Conservation (phyloP, 371 early-diverging fungal species). For the Basidiobolus heterosporus region DNA sequence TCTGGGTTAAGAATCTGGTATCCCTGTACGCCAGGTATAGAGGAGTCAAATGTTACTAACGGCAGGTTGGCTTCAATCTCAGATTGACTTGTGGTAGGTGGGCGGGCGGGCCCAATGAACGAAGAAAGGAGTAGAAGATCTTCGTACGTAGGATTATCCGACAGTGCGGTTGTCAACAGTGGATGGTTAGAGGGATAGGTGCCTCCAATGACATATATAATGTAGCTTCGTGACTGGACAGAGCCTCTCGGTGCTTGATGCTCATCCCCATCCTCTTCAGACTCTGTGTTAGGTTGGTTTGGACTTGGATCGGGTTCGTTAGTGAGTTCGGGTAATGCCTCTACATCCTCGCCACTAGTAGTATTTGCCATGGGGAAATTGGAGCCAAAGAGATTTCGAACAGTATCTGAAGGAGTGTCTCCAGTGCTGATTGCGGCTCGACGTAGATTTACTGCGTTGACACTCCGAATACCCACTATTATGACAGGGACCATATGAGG, state of each 20-base stretch:
- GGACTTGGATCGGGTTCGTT: not conserved
- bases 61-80: constrained; percentile 23
- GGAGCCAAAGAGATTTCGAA: not conserved
- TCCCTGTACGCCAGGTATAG: constrained; percentile 12
- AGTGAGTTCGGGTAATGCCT: not conserved
- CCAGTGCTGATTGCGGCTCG: not conserved
- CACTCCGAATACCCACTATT: constrained; percentile 10
- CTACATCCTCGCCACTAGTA: not conserved
- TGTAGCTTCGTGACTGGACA: constrained; percentile 5
- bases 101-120: constrained; percentile 38
- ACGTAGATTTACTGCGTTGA: not conserved
- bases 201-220: constrained; percentile 11
- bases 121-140: constrained; percentile 33
- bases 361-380: not conserved
- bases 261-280: not conserved
- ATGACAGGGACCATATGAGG: constrained; percentile 8
- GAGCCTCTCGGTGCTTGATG: not conserved
- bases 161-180: constrained; percentile 3
- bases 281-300: not conserved
- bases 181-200: constrained; percentile 11
- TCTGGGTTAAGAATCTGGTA: constrained; percentile 12
- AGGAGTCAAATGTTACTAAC: constrained; percentile 16
- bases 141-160: constrained; percentile 23
- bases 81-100: constrained; percentile 27
- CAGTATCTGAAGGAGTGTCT: not conserved